These are phyloP conservation scores for Hypoxylon trugodes DNA, from an alignment of 495 filamentous ascomycete species.

Conservation along the genomic window DNA sequence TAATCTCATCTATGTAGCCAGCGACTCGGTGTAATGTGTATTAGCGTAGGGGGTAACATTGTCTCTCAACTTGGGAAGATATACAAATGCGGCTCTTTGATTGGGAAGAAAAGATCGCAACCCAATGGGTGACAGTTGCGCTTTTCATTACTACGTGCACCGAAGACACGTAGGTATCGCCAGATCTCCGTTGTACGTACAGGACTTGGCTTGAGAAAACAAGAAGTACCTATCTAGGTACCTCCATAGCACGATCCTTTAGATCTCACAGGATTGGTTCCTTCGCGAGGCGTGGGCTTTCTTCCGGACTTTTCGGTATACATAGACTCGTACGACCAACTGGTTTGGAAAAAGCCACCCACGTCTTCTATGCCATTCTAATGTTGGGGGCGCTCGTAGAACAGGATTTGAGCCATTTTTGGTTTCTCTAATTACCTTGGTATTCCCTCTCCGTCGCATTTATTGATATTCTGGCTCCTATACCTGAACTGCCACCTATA, in stretches of 20 bases:
- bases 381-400: background rate
- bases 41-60: constrained; percentile 33
- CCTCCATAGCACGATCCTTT: constrained; percentile 20
- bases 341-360: constrained; percentile 19
- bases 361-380: constrained; percentile 8
- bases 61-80: constrained; percentile 24
- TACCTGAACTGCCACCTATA: too few relatives aligned
- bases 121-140: constrained; percentile 1
- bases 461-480: too few relatives aligned
- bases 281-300: constrained; percentile 13
- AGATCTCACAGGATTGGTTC: constrained; percentile 4
- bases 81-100: constrained; percentile 33
- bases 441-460: too few relatives aligned
- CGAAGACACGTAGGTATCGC: background rate
- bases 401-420: constrained; percentile 11
- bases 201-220: constrained; percentile 4
- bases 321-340: constrained; percentile 33
- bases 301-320: constrained; percentile 26
- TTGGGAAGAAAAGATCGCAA: constrained; percentile 8
- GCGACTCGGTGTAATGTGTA: constrained; percentile 13
- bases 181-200: background rate
- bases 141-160: constrained; percentile 20
- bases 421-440: background rate
- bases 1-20: constrained; percentile 20
- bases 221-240: too few relatives aligned